These are phyloP conservation scores for Tricholoma hemisulphureum DNA, from an alignment of 768 basidiomycete genomes.

Conservation along the genomic window DNA sequence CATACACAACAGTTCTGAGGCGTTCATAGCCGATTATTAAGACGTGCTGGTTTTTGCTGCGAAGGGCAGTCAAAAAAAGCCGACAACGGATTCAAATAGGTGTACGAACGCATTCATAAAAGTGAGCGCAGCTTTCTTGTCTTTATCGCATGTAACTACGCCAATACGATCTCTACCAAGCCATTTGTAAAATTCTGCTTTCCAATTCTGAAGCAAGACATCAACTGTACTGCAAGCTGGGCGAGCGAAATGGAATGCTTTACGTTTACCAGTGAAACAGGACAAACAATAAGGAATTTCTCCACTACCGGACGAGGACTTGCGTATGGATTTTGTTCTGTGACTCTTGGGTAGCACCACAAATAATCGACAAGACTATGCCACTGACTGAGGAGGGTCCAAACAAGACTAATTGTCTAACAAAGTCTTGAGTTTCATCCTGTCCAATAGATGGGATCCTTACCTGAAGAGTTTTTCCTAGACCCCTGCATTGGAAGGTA, in stretches of 20 bases:
- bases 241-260: slow-evolving; percentile 18
- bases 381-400: slow-evolving; percentile 83
- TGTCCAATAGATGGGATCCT: neutral
- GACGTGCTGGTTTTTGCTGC: slow-evolving; percentile 75
- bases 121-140: slow-evolving; percentile 53
- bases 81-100: neutral
- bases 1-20: slow-evolving; percentile 75
- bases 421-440: slow-evolving; percentile 3
- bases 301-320: slow-evolving; percentile 55
- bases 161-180: slow-evolving; percentile 52
- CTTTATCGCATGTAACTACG: slow-evolving; percentile 46
- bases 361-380: neutral
- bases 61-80: neutral
- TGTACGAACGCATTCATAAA: slow-evolving; percentile 70
- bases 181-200: slow-evolving; percentile 95
- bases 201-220: slow-evolving; percentile 73
- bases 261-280: slow-evolving; percentile 85
- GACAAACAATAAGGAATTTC: slow-evolving; percentile 91
- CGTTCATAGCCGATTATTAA: slow-evolving; percentile 95
- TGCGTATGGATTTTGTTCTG: slow-evolving; percentile 84
- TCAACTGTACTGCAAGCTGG: neutral
- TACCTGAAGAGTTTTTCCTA: slow-evolving; percentile 93
- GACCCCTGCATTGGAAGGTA: slow-evolving; percentile 55
- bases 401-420: slow-evolving; percentile 87
- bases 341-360: neutral